phyloP scores from a whole-genome alignment of 2,329 filamentous ascomycete species.

The Escovopsis sp. region DNA sequence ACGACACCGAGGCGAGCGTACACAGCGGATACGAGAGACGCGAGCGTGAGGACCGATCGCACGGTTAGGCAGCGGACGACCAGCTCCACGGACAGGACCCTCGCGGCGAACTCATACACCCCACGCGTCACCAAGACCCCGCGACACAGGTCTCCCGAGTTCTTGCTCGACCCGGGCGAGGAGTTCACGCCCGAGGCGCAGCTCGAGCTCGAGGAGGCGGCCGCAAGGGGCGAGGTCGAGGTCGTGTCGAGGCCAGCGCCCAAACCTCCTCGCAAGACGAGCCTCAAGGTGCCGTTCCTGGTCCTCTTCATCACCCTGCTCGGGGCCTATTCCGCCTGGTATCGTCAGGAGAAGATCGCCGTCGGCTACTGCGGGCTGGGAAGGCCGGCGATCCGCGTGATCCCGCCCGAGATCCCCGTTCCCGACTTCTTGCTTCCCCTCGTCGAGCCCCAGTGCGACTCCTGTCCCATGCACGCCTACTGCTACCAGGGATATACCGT shows the following conservation, averaged over 20 bases:
- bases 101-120: slow-evolving; percentile 41
- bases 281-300: slow-evolving; percentile 50
- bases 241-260: slow-evolving; percentile 29
- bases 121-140: slow-evolving; percentile 28
- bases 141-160: slow-evolving; percentile 20
- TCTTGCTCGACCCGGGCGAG: slow-evolving; percentile 54
- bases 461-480: slow-evolving; percentile 78
- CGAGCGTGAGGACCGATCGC: slow-evolving; percentile 27
- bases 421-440: slow-evolving; percentile 59
- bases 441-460: slow-evolving; percentile 70
- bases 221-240: slow-evolving; percentile 34
- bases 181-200: slow-evolving; percentile 92
- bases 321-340: slow-evolving; percentile 64
- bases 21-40: slow-evolving; percentile 17
- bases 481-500: slow-evolving; percentile 69
- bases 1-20: slow-evolving; percentile 33
- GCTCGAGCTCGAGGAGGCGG: slow-evolving; percentile 60
- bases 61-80: slow-evolving; percentile 32
- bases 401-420: slow-evolving; percentile 37
- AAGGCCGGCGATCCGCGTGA: slow-evolving; percentile 38
- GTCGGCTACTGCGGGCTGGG: slow-evolving; percentile 91
- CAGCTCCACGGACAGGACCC: slow-evolving; percentile 11
- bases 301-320: slow-evolving; percentile 58
- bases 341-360: slow-evolving; percentile 87
- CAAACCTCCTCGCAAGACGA: slow-evolving; percentile 23